Conservation (phyloP, 176 grass and related monocot genomes). For the Calamus simplicifolius region DNA sequence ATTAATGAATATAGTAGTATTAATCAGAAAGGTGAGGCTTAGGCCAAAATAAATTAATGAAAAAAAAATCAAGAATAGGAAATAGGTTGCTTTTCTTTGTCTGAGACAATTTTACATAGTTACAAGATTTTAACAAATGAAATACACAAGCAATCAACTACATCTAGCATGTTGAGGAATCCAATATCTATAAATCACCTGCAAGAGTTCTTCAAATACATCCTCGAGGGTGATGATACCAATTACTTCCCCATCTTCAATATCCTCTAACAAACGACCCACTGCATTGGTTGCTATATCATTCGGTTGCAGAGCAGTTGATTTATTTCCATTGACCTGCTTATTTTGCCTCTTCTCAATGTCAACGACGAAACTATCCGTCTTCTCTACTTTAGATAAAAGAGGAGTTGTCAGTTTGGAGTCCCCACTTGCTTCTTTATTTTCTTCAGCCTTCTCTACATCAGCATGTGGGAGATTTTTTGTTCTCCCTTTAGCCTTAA, state of each 20-base stretch:
- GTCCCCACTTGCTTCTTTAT: conserved; percentile 26
- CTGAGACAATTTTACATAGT: too few species aligned
- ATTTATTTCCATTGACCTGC: conserved; percentile 44
- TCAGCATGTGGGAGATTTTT: conserved; percentile 33
- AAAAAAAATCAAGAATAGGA: too few species aligned
- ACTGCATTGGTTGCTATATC: conserved; percentile 25
- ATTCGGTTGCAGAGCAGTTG: conserved; percentile 17
- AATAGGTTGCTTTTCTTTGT: too few species aligned
- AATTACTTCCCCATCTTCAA: conserved; percentile 96
- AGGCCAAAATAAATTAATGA: too few species aligned
- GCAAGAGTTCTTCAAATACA: conserved; percentile 99
- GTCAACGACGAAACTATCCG: conserved; percentile 50
- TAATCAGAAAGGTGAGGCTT: too few species aligned
- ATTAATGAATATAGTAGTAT: too few species aligned
- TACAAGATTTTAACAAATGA: too few species aligned
- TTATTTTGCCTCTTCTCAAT: conserved; percentile 56
- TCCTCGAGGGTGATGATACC: conserved; percentile 99
- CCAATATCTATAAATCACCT: conserved; percentile 33
- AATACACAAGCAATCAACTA: too few species aligned
- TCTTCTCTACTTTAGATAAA: conserved; percentile 54
- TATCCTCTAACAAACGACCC: conserved; percentile 61
- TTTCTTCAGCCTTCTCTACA: conserved; percentile 33
- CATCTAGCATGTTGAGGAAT: too few species aligned
- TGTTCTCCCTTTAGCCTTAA: conserved; percentile 49
- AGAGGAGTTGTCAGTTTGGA: conserved; percentile 45